Evolutionary conservation across 345 rosid species (phyloP), one percentile per base, ranked within the genome.

Genomic region (Murraya paniculata): DNA sequence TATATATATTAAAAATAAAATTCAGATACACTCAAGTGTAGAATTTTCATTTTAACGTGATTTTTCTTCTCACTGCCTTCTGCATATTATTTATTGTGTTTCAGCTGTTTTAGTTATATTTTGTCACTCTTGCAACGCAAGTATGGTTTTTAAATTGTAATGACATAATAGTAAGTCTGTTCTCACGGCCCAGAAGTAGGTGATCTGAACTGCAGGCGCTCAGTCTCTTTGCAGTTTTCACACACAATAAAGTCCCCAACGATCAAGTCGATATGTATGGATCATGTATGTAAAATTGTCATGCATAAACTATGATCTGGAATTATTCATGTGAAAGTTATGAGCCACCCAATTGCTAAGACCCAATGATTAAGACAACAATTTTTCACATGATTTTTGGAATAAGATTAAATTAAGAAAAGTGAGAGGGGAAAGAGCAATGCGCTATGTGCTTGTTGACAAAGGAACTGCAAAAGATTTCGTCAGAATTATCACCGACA

Each of bases 261-360:
- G 7, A 28, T 2, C 27, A n/a, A 58, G n/a, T 9, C 61, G 24
- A 58, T 18, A 0, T 13, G 11, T 16, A 50, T 50, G 2, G 1
- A 13, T 14, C 16, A 18, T 30, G 38, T 30, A 18, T 30, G 38
- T 30, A 64, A 64, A 64, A 14, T 31, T 19, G 19, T 64, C 71
- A 67, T 67, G 71, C 53, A 9, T 2, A 67, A 67, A 36, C 50
- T 36, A 39, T 67, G 50, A 36, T 36, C 1, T 24, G 48, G 9
- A 35, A 21, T 7, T 22, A 8, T 62, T 45, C 77, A 62, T 62
- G 60, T 24, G 11, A 5, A 50, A 39, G 57, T 45, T 21, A 62
- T 62, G 77, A 74, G 69, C 60, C 30, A 74, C 16, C 77, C 14
- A 28, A 74, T 27, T 61, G 59, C 24, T 41, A 1, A 61, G 6